A percentile compares a stretch with the other conserved stretches of the same genome.
Evolutionary conservation across 768 basidiomycete genomes (phyloP).

Genomic region (Termitomyces sp.): DNA sequence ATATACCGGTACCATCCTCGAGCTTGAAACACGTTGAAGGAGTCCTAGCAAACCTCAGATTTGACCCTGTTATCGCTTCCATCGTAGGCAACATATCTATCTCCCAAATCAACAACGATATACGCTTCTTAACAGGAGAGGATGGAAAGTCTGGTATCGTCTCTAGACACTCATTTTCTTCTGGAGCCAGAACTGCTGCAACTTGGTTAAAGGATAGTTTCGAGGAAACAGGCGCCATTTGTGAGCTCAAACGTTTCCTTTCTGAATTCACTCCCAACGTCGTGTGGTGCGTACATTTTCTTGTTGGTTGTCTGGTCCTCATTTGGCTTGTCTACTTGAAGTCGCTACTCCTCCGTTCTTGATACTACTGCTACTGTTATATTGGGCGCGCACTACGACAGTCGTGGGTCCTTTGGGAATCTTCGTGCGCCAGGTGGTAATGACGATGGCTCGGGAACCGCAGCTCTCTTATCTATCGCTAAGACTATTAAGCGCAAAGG

Average conservation of each 20-base stretch:
- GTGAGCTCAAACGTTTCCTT: slow-evolving; percentile 63
- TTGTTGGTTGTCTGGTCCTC: neutral
- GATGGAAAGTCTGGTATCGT: slow-evolving; percentile 64
- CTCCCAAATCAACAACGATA: slow-evolving; percentile 59
- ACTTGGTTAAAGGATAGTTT: slow-evolving; percentile 70
- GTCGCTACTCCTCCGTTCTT: slow-evolving; percentile 52
- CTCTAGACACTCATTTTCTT: slow-evolving; percentile 78
- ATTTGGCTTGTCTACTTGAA: slow-evolving; percentile 19
- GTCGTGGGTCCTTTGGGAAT: slow-evolving; percentile 82
- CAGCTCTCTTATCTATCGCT: slow-evolving; percentile 77
- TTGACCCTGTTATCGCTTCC: slow-evolving; percentile 63
- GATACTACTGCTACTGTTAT: slow-evolving; percentile 64
- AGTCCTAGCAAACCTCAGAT: slow-evolving; percentile 55
- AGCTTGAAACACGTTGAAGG: slow-evolving; percentile 51
- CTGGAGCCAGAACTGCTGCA: slow-evolving; percentile 62
- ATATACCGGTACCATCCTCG: slow-evolving; percentile 51
- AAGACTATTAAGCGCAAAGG: slow-evolving; percentile 62
- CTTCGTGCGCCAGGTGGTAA: slow-evolving; percentile 55
- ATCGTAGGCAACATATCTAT: slow-evolving; percentile 67
- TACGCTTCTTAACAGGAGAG: slow-evolving; percentile 85
- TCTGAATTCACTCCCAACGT: slow-evolving; percentile 82
- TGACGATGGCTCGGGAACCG: slow-evolving; percentile 54
- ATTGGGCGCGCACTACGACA: slow-evolving; percentile 87
- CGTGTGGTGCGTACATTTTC: slow-evolving; percentile 54
- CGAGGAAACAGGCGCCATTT: slow-evolving; percentile 71